Evolutionary conservation across 495 filamentous ascomycete species (phyloP), one percentile per base, ranked within the genome.

Genomic region (Talaromyces borbonicus): DNA sequence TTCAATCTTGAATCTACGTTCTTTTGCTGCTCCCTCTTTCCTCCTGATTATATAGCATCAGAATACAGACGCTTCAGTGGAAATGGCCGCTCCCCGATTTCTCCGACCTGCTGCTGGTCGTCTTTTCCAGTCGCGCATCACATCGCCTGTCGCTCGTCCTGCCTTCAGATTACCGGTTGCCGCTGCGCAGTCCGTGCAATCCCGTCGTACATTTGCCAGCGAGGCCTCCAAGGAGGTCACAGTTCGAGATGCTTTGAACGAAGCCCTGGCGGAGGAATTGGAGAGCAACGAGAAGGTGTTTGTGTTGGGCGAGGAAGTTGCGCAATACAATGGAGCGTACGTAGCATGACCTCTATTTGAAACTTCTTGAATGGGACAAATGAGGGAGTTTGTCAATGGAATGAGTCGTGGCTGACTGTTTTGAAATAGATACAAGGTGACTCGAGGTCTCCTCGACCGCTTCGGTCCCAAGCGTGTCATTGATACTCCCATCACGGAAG

Each of bases 401-500:
- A n/a, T n/a, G 16, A 12, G 15, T 23, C 15, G 1, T 7, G 16
- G 15, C 31, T 43, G 15, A 14, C 29, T 12, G 23, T 14, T 40
- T 30, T 51, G 36, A 18, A 35, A 61, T 56, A 83, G 79, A 55
- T 98, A 98, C 81, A 98, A 98, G 69, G 90, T 98, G 62, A 97
- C 92, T 39, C 93, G 92, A 76, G 93, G 93, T 43, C 76, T 98
- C 40, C 65, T 97, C 56, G 92, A 98, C 67, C 84, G 92, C 52
- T 98, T 98, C 62, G 92, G 92, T 52, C 88, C 94, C 22, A 95
- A 90, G 79, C 77, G 92, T 51, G 85, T 98, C 56, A 97, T 98
- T 65, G 92, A 98, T 69, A 95, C 83, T 49, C 92, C 92, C 54
- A 98, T 98, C 70, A 98, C 92, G 36, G 92, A 98, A 69, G 87